phyloP scores from a whole-genome alignment of 257 asterid genomes.

The Nicotiana attenuata region DNA sequence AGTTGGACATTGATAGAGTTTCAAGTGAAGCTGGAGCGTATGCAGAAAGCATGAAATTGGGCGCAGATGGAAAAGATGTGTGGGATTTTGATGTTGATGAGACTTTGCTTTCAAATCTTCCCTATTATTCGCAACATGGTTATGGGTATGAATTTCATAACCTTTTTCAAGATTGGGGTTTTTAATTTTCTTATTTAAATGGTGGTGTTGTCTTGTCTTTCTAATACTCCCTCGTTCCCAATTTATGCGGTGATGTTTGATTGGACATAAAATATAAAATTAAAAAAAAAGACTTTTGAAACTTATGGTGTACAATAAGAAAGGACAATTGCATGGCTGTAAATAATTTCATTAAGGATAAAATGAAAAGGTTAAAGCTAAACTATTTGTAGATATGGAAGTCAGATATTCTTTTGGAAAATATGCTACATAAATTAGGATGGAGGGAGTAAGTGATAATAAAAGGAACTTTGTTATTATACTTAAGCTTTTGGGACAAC shows the following conservation, averaged over 20 bases:
- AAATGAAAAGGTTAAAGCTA: too few relatives aligned
- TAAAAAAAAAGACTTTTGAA: too few relatives aligned
- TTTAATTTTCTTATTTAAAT: neutral
- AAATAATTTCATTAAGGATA: too few relatives aligned
- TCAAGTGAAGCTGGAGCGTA: conserved; percentile 41
- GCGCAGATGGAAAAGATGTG: conserved; percentile 43
- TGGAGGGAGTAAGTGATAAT: neutral
- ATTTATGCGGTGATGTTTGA: too few relatives aligned
- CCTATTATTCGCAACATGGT: conserved; percentile 67
- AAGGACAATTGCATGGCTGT: too few relatives aligned
- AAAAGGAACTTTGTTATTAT: neutral
- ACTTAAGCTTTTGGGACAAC: neutral
- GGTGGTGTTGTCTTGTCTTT: too few relatives aligned
- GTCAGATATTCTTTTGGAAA: too few relatives aligned
- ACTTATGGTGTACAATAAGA: too few relatives aligned
- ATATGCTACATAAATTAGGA: neutral
- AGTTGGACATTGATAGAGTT: conserved; percentile 49
- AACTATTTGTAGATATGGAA: too few relatives aligned
- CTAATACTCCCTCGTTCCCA: too few relatives aligned
- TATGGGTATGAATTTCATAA: conserved; percentile 45
- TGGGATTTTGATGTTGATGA: conserved; percentile 92
- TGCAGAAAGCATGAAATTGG: conserved; percentile 43
- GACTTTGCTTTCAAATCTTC: conserved; percentile 80
- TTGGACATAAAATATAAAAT: too few relatives aligned
- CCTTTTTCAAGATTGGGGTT: neutral